These are phyloP conservation scores for Phytophthora cactorum DNA, from an alignment of 352 stramenopile genomes.

Conservation along the genomic window DNA sequence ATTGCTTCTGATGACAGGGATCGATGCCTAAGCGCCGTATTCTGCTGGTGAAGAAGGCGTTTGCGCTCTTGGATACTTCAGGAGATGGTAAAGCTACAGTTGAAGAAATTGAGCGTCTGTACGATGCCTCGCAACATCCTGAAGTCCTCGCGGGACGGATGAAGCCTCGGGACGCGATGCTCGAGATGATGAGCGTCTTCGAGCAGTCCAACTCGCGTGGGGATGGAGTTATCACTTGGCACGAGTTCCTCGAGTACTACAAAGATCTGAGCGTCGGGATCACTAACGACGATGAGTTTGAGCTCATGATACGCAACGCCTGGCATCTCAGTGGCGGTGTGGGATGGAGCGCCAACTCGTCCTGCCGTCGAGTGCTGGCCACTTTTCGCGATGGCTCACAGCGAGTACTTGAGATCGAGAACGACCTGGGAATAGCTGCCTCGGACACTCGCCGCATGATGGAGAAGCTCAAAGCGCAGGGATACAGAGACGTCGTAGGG, in stretches of 20 bases:
- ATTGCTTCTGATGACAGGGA: constrained; percentile 40
- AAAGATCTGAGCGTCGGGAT: constrained; percentile 88
- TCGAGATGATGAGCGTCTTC: constrained; percentile 86
- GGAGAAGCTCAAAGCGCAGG: constrained; percentile 58
- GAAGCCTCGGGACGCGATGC: constrained; percentile 65
- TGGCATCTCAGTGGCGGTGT: constrained; percentile 88
- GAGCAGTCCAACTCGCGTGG: constrained; percentile 41
- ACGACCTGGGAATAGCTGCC: constrained; percentile 63
- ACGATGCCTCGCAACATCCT: constrained; percentile 82
- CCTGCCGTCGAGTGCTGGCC: constrained; percentile 73
- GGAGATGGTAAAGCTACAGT: constrained; percentile 66
- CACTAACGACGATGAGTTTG: constrained; percentile 84
- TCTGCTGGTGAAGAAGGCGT: constrained; percentile 87
- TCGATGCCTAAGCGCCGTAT: constrained; percentile 82
- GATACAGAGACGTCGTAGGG: constrained; percentile 56
- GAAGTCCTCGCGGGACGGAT: constrained; percentile 76
- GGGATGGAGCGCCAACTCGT: constrained; percentile 79
- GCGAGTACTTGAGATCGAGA: constrained; percentile 71
- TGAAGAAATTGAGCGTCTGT: constrained; percentile 75
- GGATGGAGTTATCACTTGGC: constrained; percentile 75
- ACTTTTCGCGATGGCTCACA: constrained; percentile 76
- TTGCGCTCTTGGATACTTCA: constrained; percentile 71
- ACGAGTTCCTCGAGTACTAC: constrained; percentile 92
- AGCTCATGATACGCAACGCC: constrained; percentile 86
- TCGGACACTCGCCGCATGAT: constrained; percentile 62